phyloP scores from a whole-genome alignment of 2,329 filamentous ascomycete species.

The Diaporthe citrichinensis region DNA sequence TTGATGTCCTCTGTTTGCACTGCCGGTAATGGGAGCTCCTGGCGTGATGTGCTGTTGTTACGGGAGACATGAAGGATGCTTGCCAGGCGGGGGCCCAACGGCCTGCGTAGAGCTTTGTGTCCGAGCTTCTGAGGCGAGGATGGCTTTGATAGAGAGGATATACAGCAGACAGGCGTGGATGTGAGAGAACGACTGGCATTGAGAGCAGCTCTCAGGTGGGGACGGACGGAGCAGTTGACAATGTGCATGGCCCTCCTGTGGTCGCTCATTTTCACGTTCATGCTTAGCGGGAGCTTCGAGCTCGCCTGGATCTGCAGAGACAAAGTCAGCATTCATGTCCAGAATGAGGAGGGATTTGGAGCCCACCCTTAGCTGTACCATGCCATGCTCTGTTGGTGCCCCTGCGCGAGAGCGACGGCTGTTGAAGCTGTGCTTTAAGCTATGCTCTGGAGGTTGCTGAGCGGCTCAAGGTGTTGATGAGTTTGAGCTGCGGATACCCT shows the following conservation, averaged over 20 bases:
- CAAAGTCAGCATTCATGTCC: not conserved
- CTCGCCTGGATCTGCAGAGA: not conserved
- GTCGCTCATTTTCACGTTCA: not conserved
- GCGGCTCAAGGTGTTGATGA: not conserved
- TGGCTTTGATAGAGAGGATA: not conserved
- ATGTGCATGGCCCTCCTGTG: not conserved
- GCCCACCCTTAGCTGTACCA: not conserved
- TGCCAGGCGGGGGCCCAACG: not conserved
- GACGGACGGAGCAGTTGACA: not conserved
- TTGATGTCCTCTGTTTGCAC: not conserved
- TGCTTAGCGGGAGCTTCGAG: not conserved
- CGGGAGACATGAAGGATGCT: not conserved
- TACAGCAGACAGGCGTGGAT: not conserved
- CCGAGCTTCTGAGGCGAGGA: not conserved
- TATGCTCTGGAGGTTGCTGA: not conserved
- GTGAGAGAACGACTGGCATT: not conserved
- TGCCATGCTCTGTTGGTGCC: not conserved
- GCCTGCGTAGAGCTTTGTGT: not conserved
- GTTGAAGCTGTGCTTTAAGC: not conserved
- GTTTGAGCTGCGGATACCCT: not conserved
- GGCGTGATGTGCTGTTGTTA: not conserved
- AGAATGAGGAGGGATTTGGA: too few species aligned
- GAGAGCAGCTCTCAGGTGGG: not conserved
- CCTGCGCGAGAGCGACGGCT: not conserved
- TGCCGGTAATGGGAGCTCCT: not conserved